Percentiles rank a stretch among this genome's conserved stretches.
phyloP scores from a whole-genome alignment of 2,329 filamentous ascomycete species.

The Capronia coronata region DNA sequence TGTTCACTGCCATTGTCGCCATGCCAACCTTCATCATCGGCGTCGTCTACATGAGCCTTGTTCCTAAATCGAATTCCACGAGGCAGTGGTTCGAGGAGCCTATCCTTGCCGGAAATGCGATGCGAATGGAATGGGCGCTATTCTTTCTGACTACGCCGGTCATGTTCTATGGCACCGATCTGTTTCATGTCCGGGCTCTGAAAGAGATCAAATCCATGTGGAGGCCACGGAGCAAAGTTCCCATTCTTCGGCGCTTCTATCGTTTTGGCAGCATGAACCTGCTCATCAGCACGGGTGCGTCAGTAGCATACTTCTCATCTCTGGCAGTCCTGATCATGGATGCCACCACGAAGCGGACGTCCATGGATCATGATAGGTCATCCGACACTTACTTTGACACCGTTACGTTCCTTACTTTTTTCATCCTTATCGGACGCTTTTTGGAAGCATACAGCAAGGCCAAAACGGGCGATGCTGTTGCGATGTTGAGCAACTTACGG shows the following conservation, averaged over 20 bases:
- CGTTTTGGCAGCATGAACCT: conserved; percentile 97
- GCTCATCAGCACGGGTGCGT: conserved; percentile 80
- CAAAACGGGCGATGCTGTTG: conserved; percentile 79
- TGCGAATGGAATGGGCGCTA: conserved; percentile 69
- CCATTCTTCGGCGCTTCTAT: conserved; percentile 69
- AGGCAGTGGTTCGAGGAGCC: conserved; percentile 63
- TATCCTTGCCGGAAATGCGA: conserved; percentile 63
- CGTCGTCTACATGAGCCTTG: conserved; percentile 82
- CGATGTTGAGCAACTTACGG: conserved; percentile 68
- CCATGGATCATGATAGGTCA: conserved; percentile 9
- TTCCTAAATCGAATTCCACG: conserved; percentile 53
- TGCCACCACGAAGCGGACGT: conserved; percentile 33
- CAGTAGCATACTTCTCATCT: conserved; percentile 79
- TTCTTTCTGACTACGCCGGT: conserved; percentile 78
- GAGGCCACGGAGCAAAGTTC: conserved; percentile 66
- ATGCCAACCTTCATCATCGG: conserved; percentile 83
- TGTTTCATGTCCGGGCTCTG: conserved; percentile 72
- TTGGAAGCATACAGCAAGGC: conserved; percentile 83
- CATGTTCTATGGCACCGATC: conserved; percentile 78
- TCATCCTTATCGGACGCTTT: conserved; percentile 60
- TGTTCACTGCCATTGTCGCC: conserved; percentile 61
- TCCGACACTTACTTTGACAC: conserved; percentile 71
- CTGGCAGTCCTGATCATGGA: conserved; percentile 67
- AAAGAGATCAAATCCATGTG: conserved; percentile 75
- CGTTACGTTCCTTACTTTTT: conserved; percentile 84